Evolutionary conservation across 306 rosid species (phyloP).

Genomic region (Prunus persica): DNA sequence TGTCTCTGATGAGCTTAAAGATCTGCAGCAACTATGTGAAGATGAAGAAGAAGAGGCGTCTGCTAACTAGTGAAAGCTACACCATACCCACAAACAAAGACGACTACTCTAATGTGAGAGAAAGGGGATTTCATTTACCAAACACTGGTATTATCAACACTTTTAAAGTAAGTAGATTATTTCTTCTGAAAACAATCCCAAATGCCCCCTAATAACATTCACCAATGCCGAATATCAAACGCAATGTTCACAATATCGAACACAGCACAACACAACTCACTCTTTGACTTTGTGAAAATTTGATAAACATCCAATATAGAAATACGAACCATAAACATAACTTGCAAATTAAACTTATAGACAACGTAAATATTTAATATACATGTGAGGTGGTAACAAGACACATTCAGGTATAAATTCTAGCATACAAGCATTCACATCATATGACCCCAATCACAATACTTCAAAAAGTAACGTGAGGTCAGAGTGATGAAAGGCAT

Average conservation of each 20-base stretch:
- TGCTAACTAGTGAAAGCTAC: background rate
- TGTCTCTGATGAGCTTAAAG: background rate
- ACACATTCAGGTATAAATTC: slow-evolving; percentile 17
- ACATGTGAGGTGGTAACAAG: slow-evolving; percentile 36
- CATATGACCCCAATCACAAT: slow-evolving; percentile 5
- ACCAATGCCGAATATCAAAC: slow-evolving; percentile 28
- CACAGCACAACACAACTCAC: slow-evolving; percentile 33
- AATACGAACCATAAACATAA: slow-evolving; percentile 25
- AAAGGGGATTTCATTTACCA: background rate
- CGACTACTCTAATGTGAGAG: background rate
- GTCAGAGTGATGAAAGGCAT: slow-evolving; percentile 18
- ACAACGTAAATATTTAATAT: slow-evolving; percentile 32
- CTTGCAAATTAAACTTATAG: slow-evolving; percentile 29
- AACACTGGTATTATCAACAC: background rate
- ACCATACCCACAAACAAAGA: background rate
- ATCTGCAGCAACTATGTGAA: background rate
- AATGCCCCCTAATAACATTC: slow-evolving; percentile 18
- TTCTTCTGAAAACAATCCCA: background rate
- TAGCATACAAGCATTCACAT: background rate
- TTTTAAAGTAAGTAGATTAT: background rate
- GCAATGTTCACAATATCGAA: slow-evolving; percentile 17
- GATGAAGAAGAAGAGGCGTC: background rate
- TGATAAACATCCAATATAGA: slow-evolving; percentile 26
- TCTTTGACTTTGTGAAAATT: slow-evolving; percentile 17
- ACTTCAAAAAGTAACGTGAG: slow-evolving; percentile 10